Evolutionary conservation across 768 basidiomycete genomes (phyloP), one percentile per base, ranked within the genome.

Genomic region (Trametes punicea): DNA sequence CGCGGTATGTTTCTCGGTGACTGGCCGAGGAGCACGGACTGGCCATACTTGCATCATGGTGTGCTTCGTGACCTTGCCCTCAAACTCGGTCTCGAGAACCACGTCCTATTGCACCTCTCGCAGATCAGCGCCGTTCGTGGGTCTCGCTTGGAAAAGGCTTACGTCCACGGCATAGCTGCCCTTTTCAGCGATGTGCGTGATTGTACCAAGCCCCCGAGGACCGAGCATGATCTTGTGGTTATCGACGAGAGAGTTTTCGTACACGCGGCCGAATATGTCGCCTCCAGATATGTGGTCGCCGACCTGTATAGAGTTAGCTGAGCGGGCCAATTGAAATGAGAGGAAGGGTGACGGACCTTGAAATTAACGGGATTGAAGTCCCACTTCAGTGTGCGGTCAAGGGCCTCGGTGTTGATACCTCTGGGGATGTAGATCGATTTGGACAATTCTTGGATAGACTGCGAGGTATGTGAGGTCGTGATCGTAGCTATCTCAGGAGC

Each of bases 381-480:
- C 97, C 97, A 99, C 70, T 91, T 78, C 59, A 94, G 72, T 18
- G 78, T 78, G 46, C 97, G 85, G 70, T 93, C 91, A 25, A 99
- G 82, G 23, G 95, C 90, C 62, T 95, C 85, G 30, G 97, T 98
- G 74, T 98, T 98, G 73, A 99, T 98, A 53, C 97, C 97, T 66
- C 94, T 89, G 62, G 97, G 97, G 60, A 99, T 98, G 74, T 99
- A 99, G 67, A 99, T 99, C n/a, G 93, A 97, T 66, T 98, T 89
- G 41, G 97, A 98, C 38, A 91, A 80, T 67, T 97, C 92, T 83
- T 94, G 93, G 64, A 99, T 99, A 31, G 89, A 84, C 87, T 82
- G 68, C 34, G 30, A 44, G 56, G 40, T 48, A 63, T 34, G 48
- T 44, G 44, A 39, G 60, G 31, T 51, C 34, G 31, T 7, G 50